A percentile compares a stretch with the other conserved stretches of the same genome.
Evolutionary conservation across 768 basidiomycete genomes (phyloP).

Genomic region (Multifurca ochricompacta): DNA sequence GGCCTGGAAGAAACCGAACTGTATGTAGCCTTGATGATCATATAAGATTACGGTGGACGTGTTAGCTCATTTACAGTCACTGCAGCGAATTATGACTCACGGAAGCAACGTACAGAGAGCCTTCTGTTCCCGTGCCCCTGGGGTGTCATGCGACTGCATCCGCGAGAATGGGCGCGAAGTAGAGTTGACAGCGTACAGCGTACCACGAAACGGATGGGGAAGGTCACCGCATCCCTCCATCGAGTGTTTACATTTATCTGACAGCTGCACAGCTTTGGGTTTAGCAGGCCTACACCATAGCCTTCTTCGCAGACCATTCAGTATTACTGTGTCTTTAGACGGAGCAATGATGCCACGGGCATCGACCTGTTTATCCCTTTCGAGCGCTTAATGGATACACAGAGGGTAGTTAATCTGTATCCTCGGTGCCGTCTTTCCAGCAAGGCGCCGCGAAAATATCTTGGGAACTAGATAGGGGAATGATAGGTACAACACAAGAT

Average conservation of each 20-base stretch:
- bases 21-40: not conserved
- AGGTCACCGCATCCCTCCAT: not conserved
- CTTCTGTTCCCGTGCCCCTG: not conserved
- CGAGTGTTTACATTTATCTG: not conserved
- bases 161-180: too few relatives aligned
- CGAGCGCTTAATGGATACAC: too few relatives aligned
- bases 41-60: not conserved
- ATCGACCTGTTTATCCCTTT: not conserved
- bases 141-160: not conserved
- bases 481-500: slow-evolving; percentile 13
- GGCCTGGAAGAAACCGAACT: not conserved
- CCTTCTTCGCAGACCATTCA: not conserved
- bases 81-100: not conserved
- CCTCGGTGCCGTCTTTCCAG: not conserved
- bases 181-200: too few relatives aligned
- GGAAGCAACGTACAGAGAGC: not conserved
- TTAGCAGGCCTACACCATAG: not conserved
- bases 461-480: not conserved
- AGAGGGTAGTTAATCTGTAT: too few relatives aligned
- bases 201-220: too few relatives aligned
- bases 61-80: not conserved
- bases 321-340: not conserved
- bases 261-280: not conserved
- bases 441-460: not conserved
- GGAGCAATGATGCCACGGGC: too few relatives aligned